A percentile compares a stretch with the other conserved stretches of the same genome.
phyloP scores from a whole-genome alignment of 2,329 filamentous ascomycete genomes.

The Beauveria caledonica region DNA sequence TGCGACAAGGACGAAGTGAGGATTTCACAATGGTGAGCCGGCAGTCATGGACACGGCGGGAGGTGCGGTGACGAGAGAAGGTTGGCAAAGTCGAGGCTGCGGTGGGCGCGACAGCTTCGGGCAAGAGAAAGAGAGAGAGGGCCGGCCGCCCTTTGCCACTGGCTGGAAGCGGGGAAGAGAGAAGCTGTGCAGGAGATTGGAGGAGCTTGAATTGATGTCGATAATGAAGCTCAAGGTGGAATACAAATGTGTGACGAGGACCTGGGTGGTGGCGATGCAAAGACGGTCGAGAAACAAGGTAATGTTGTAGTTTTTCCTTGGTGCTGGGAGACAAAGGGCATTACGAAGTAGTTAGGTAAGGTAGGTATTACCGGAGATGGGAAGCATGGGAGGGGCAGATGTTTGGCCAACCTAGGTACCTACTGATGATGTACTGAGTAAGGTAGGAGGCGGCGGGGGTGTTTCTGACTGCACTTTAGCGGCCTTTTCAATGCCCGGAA shows the following conservation, averaged over 20 bases:
- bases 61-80: background rate
- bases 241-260: no score
- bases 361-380: no score
- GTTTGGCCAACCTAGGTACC: no score
- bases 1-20: background rate
- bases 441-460: no score
- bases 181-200: background rate
- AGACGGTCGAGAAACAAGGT: no score
- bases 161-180: background rate
- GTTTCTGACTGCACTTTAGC: no score
- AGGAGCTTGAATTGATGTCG: background rate
- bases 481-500: no score
- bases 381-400: no score
- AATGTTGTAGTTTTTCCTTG: background rate
- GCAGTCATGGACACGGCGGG: background rate
- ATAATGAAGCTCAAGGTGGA: background rate
- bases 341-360: no score
- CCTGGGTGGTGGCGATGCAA: no score
- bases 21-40: background rate
- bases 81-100: background rate
- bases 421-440: no score
- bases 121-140: background rate
- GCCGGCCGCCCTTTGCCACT: conserved; percentile 1
- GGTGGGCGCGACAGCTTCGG: background rate
- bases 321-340: no score